Conservation (phyloP, 495 filamentous ascomycete species). For the Penicillium arizonense region DNA sequence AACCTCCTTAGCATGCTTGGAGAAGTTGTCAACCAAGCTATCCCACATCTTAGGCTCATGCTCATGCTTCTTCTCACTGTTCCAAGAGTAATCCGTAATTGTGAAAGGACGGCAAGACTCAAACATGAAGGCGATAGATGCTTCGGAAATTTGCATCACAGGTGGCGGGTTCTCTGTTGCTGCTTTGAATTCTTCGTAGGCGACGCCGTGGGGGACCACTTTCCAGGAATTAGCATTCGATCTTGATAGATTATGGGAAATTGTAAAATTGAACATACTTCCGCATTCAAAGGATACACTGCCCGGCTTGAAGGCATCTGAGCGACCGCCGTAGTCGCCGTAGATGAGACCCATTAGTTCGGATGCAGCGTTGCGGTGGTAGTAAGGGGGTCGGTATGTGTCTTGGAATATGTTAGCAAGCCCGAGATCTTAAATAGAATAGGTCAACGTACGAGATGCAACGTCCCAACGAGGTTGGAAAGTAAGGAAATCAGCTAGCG, state of each 20-base stretch:
- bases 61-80: constrained; percentile 52
- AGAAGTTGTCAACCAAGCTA: constrained; percentile 51
- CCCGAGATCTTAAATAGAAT: neutral
- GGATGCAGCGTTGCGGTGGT: constrained; percentile 49
- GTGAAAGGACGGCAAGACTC: constrained; percentile 52
- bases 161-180: constrained; percentile 47
- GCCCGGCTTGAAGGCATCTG: constrained; percentile 57
- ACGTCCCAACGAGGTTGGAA: constrained; percentile 53
- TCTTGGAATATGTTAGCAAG: constrained; percentile 21
- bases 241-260: neutral
- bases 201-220: constrained; percentile 58
- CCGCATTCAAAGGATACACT: constrained; percentile 58
- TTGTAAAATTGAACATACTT: constrained; percentile 24
- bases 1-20: constrained; percentile 40
- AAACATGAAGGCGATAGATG: constrained; percentile 60
- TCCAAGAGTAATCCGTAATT: constrained; percentile 53
- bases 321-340: constrained; percentile 52
- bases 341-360: constrained; percentile 55
- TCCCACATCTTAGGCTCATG: constrained; percentile 59
- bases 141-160: constrained; percentile 47
- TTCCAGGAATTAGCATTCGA: neutral
- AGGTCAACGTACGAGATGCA: constrained; percentile 33
- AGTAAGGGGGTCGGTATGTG: constrained; percentile 50
- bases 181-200: constrained; percentile 63
- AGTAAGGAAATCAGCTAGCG: constrained; percentile 49